Base-by-base conservation (phyloP, 106 monocot genomes). In the Acorus gramineus region DNA sequence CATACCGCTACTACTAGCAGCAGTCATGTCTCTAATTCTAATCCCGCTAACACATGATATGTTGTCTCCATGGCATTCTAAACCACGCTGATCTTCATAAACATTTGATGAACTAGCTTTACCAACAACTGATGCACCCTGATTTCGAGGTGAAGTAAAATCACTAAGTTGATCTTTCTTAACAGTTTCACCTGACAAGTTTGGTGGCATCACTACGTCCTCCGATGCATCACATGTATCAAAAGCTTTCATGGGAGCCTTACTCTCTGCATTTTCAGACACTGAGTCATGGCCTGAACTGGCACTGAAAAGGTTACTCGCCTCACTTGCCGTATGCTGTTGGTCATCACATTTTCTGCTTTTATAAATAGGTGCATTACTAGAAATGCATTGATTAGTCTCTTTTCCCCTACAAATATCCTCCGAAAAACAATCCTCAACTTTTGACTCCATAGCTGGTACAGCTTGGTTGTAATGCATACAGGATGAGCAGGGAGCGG, bases 401-500 rank as follows among this genome's bases (percentile, higher is more conserved):
- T 72, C 80, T 73, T 79, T 82, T 62, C 28, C 63, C 65, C 14
- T 50, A 63, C 44, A 62, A 7, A 46, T 71, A 42, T 64, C 72
- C 13, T 70, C 64, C 53, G 67, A 77, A 49, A 63, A 80, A 4
- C 52, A 73, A 82, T 67, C 73, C 43, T 85, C 80, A 57, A 64
- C 67, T 46, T 77, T 85, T 42, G 81, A 89, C 13, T 76, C 81
- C 74, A 77, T 69, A 6, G 49, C 61, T 72, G 72, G 67, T 3
- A 55, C 4, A 51, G 65, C 59, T 55, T 72, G 66, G 49, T 65
- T 69, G 51, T 64, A 50, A 71, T 95, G 94, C 79, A 90, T 74
- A 66, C 94, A 95, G 60, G 90, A 95, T 52, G 86, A 84, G 73
- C 94, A 95, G 66, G 95, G 90, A 69, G 90, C 79, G 60, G 79